Evolutionary conservation across 176 grass and related monocot species (phyloP).

Genomic region (Cenchrus purpureus): DNA sequence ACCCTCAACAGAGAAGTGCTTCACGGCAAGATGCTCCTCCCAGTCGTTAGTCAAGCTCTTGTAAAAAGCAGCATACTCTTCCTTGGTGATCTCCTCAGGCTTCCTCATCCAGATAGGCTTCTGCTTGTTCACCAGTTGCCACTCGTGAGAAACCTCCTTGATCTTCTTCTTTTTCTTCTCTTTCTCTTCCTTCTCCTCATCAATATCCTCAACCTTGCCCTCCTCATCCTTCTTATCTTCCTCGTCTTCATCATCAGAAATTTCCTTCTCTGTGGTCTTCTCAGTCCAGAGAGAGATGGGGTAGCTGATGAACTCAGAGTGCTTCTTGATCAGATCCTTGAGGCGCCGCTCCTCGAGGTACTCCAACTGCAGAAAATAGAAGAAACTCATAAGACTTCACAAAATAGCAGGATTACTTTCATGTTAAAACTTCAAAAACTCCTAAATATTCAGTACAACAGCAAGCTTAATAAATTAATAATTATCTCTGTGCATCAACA

Average conservation of each 20-base stretch:
- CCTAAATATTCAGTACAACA: not conserved
- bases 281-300: slow-evolving; percentile 93
- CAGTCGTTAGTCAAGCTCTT: slow-evolving; percentile 97
- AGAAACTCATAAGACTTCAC: not conserved
- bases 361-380: slow-evolving; percentile 55
- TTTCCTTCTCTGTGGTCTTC: slow-evolving; percentile 97
- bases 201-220: slow-evolving; percentile 91
- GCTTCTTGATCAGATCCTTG: slow-evolving; percentile 96
- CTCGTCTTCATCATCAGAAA: slow-evolving; percentile 97
- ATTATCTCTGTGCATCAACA: no score
- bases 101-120: slow-evolving; percentile 99
- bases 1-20: slow-evolving; percentile 98
- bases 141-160: slow-evolving; percentile 98
- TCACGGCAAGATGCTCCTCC: slow-evolving; percentile 93
- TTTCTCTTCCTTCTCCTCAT: slow-evolving; percentile 91
- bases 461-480: not conserved
- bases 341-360: slow-evolving; percentile 97
- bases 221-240: slow-evolving; percentile 98
- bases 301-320: slow-evolving; percentile 99
- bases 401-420: not conserved
- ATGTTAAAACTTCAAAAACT: not conserved
- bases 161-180: slow-evolving; percentile 99
- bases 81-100: slow-evolving; percentile 97
- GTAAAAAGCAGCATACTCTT: slow-evolving; percentile 98
- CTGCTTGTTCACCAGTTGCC: slow-evolving; percentile 93